Evolutionary conservation across 1,284 basidiomycete species (phyloP).

Genomic region (Pseudozyma tsukubaensis): DNA sequence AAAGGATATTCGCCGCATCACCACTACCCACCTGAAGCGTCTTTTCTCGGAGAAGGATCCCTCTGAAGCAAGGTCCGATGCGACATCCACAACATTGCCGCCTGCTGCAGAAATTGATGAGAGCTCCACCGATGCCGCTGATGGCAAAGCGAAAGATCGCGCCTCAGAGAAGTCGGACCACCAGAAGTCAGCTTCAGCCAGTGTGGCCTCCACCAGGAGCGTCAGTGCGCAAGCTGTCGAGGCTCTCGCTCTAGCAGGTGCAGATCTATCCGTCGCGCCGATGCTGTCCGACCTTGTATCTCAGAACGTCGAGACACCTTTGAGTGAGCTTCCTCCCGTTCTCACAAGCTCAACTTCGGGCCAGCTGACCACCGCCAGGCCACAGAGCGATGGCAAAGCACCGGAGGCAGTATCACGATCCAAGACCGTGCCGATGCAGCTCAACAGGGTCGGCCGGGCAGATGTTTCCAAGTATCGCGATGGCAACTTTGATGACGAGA

Average conservation of each 20-base stretch:
- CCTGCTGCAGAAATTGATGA: slow-evolving; percentile 67
- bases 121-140: slow-evolving; percentile 36
- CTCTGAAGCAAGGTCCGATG: slow-evolving; percentile 47
- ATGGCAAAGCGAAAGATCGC: slow-evolving; percentile 18
- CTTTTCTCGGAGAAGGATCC: slow-evolving; percentile 72
- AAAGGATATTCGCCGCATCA: slow-evolving; percentile 68
- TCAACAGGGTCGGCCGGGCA: slow-evolving; percentile 26
- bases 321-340: slow-evolving; percentile 28
- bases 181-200: slow-evolving; percentile 19
- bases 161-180: slow-evolving; percentile 10
- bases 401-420: slow-evolving; percentile 22
- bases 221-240: slow-evolving; percentile 27
- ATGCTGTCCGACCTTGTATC: slow-evolving; percentile 40
- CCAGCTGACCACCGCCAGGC: slow-evolving; percentile 1
- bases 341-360: slow-evolving; percentile 10
- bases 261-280: slow-evolving; percentile 34
- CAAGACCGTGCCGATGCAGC: slow-evolving; percentile 22
- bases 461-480: slow-evolving; percentile 29
- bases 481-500: slow-evolving; percentile 44
- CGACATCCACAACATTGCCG: slow-evolving; percentile 40
- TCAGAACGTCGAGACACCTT: slow-evolving; percentile 32
- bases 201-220: slow-evolving; percentile 1
- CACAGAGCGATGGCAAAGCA: background rate
- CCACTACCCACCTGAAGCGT: slow-evolving; percentile 70
- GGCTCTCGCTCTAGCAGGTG: slow-evolving; percentile 29